Base-by-base conservation (phyloP, 2,329 filamentous ascomycete species). In the Lachnellula arida region DNA sequence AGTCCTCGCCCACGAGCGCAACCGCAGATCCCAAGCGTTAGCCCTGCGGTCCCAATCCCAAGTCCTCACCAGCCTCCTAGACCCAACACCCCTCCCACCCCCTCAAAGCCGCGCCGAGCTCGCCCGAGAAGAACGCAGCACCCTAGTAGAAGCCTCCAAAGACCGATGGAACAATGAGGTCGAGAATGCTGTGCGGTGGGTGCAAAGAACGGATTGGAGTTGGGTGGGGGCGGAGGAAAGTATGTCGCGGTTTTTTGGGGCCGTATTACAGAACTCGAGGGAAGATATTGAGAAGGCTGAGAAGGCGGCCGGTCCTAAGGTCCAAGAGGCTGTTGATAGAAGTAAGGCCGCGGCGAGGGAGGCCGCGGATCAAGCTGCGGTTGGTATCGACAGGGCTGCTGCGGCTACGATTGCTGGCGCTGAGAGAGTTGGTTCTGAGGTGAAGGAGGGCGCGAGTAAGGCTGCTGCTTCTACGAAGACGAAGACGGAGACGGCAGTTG, bases 151-250 rank as follows among this genome's bases (percentile, higher is more conserved):
- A 68, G 76, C 82, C 37, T 78, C 86, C 65, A 93, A 93, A 75
- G 86, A 89, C 66, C 77, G 82, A 58, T 93, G 89, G 89, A 93
- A 94, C 71, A 72, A 79, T 50, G 88, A 93, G 72, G 72, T 93
- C 37, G 81, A 87, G 70, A 77, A 78, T 58, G 78, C 86, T 51
- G 86, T 88, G 54, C 78, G 77, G 56, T 86, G 82, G 78, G 80
- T 83, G 55, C 83, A 91, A 72, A 78, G 73, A 35, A 84, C 80
- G 58, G 81, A 88, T 70, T 90, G 86, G 86, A 73, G 76, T 49
- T 78, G 78, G 51, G 78, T 85, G 53, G 78, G 84, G 53, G 81
- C 84, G 62, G 84, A 87, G 69, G 74, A 73, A 14, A 69, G 72
- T 34, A 70, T 76, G 39, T 72, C 72, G 9, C 68, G 73, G n/a